These are phyloP conservation scores for Aspergillus nanangensis DNA, from an alignment of 495 filamentous ascomycete species.

Conservation along the genomic window DNA sequence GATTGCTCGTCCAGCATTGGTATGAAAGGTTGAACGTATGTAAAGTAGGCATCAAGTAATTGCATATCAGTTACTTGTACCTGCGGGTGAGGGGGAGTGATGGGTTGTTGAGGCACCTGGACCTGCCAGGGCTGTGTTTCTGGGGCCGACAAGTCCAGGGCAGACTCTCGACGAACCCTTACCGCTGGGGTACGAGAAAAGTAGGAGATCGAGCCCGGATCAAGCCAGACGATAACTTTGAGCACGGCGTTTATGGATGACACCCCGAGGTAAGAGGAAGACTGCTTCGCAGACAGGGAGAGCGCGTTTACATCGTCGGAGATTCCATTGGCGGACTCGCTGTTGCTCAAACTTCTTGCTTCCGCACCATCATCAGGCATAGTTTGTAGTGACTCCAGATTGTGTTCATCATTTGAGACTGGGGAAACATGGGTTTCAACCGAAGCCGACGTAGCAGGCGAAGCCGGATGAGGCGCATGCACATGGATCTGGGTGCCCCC, in stretches of 20 bases:
- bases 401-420: conserved; percentile 34
- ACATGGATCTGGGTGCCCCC: conserved; percentile 8
- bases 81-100: conserved; percentile 22
- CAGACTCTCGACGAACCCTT: conserved; percentile 8
- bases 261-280: conserved; percentile 76
- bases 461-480: conserved; percentile 26
- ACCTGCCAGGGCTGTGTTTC: conserved; percentile 19
- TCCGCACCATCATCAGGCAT: conserved; percentile 36
- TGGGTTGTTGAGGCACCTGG: conserved; percentile 23
- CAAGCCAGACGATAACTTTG: conserved; percentile 75
- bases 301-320: conserved; percentile 80
- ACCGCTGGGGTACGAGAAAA: conserved; percentile 42
- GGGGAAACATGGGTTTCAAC: conserved; percentile 39
- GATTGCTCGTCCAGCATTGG: conserved; percentile 73
- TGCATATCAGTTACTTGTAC: conserved; percentile 41
- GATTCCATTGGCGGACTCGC: conserved; percentile 58
- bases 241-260: conserved; percentile 78
- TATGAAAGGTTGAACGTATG: conserved; percentile 67
- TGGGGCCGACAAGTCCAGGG: conserved; percentile 19
- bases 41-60: conserved; percentile 74
- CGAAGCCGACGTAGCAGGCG: conserved; percentile 35
- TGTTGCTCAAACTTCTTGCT: conserved; percentile 15
- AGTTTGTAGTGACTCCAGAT: conserved; percentile 36
- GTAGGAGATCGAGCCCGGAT: conserved; percentile 56
- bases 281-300: conserved; percentile 65